A percentile compares a stretch with the other conserved stretches of the same genome.
These are phyloP conservation scores for Gastrodia elata DNA, from an alignment of 106 monocot genomes.

Conservation along the genomic window DNA sequence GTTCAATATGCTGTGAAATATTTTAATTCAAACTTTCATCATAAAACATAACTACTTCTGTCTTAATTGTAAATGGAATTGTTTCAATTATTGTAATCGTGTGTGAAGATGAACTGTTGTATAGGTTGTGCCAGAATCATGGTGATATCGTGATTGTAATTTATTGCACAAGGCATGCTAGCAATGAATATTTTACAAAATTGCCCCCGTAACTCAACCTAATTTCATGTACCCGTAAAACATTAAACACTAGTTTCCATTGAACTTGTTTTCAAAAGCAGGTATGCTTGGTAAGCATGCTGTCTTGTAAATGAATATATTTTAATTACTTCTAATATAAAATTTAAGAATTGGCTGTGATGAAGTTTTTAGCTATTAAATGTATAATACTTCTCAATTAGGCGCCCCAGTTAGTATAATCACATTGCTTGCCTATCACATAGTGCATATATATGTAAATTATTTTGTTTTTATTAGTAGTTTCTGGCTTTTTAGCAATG, in stretches of 20 bases:
- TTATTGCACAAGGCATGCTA: not conserved
- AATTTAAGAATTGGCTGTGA: too few species aligned
- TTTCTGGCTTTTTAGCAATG: too few species aligned
- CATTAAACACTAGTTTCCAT: not conserved
- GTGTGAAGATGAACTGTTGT: not conserved
- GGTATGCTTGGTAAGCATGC: not conserved
- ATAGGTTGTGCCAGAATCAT: not conserved
- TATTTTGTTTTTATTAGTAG: too few species aligned
- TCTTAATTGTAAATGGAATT: not conserved
- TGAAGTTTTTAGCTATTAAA: too few species aligned
- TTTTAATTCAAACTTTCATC: not conserved
- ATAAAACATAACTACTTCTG: not conserved
- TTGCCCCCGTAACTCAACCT: not conserved
- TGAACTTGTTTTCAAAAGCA: not conserved
- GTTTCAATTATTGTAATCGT: not conserved
- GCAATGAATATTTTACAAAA: not conserved
- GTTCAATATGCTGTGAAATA: not conserved
- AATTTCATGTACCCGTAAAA: not conserved
- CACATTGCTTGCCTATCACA: too few species aligned
- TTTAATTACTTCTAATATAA: too few species aligned
- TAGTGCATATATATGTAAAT: too few species aligned
- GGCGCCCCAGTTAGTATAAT: too few species aligned
- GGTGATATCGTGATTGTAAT: not conserved
- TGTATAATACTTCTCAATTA: too few species aligned
- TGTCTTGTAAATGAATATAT: too few species aligned